phyloP scores from a whole-genome alignment of 768 basidiomycete genomes.

The Lactarius deliciosus region DNA sequence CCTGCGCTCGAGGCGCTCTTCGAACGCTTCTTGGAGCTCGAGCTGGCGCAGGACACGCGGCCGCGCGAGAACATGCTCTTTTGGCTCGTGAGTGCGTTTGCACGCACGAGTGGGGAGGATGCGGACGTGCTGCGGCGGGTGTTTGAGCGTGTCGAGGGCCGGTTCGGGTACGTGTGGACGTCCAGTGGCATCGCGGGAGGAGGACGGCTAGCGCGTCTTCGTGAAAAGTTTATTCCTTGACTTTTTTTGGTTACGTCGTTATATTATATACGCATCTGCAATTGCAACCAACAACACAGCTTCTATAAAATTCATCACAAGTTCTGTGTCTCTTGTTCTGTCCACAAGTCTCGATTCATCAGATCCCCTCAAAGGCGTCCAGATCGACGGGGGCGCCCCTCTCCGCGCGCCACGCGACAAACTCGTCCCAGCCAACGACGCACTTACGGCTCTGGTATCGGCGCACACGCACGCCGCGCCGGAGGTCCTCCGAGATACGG shows the following conservation, averaged over 20 bases:
- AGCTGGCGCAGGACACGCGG: constrained; percentile 46
- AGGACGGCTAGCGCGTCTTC: constrained; percentile 44
- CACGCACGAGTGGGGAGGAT: constrained; percentile 57
- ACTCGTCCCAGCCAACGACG: constrained; percentile 73
- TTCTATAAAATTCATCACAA: background rate
- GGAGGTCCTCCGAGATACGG: constrained; percentile 74
- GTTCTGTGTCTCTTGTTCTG: background rate
- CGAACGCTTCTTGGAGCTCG: constrained; percentile 58
- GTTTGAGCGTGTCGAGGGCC: constrained; percentile 55
- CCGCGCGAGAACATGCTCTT: constrained; percentile 52
- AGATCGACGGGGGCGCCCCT: constrained; percentile 38
- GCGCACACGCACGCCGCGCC: constrained; percentile 71
- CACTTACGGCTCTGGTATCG: constrained; percentile 79
- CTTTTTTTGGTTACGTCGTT: background rate
- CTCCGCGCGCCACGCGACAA: constrained; percentile 65
- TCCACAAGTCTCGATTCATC: background rate
- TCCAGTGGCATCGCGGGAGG: constrained; percentile 34
- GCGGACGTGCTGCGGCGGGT: constrained; percentile 49
- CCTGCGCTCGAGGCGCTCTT: constrained; percentile 58
- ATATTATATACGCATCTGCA: background rate
- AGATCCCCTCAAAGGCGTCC: constrained; percentile 7
- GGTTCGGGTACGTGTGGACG: constrained; percentile 42
- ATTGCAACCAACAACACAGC: background rate
- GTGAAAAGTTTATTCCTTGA: constrained; percentile 38
- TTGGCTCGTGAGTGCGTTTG: constrained; percentile 69